Evolutionary conservation across 495 filamentous ascomycete genomes (phyloP), one percentile per base, ranked within the genome.

Genomic region (Umbilicaria muhlenbergii): DNA sequence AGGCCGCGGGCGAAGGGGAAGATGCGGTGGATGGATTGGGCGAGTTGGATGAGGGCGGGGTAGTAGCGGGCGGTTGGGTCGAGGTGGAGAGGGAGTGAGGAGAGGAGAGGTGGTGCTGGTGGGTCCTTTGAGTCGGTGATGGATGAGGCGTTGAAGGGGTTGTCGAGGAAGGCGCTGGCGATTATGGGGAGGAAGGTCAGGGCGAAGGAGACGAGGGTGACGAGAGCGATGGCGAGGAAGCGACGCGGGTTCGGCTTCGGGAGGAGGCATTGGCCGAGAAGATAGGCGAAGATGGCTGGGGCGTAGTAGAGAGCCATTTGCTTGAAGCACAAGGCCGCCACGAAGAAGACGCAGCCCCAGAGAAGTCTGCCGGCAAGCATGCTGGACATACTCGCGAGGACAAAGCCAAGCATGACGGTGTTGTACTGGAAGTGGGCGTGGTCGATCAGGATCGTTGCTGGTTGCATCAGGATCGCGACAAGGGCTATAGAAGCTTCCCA

Each of bases 361-460:
- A 93, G 71, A 53, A 80, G 77, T 36, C 86, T 75, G 3, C 82
- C 83, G 2, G 86, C 85, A 34, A 93, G 58, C 54, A 94, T 83
- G 59, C 83, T 86, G 33, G 86, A 87, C 67, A 93, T 75, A 52
- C 80, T 85, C 0, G 86, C 87, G 31, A 88, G 62, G 7, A 87
- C 69, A 28, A 95, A 73, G 0, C 92, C 91, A 5, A 96, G 76
- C 91, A 98, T 98, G 40, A 96, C 87, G 0, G 86, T 91, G 59
- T 98, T 98, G 58, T 93, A 98, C 63, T 98, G 91, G 59, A 98
- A 98, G 62, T 98, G 91, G n/a, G 85, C 83, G 55, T 96, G 89
- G 52, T 98, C 91, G 52, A 96, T 83, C 11, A 98, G 72, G 42
- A 95, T 91, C 5, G 82, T 86, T 1, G 75, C 80, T 5, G 91